These are phyloP conservation scores for Suillus ampliporus DNA, from an alignment of 768 basidiomycete species.

Conservation along the genomic window DNA sequence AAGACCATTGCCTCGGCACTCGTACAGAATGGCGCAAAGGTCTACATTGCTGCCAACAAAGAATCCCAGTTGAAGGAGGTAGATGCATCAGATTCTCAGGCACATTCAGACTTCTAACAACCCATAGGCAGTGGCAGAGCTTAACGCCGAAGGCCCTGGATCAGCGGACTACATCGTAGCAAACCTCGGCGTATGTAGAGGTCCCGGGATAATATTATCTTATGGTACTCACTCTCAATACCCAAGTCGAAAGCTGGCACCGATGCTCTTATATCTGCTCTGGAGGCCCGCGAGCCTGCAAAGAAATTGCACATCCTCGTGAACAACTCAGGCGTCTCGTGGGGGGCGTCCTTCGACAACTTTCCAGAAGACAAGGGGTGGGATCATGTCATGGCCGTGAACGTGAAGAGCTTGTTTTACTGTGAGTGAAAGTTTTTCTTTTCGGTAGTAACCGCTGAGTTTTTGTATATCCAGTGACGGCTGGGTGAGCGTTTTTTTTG, in stretches of 20 bases:
- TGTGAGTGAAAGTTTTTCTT: constrained; percentile 47
- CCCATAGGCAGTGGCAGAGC: constrained; percentile 54
- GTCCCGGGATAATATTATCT: background rate
- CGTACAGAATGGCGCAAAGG: constrained; percentile 84
- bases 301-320: constrained; percentile 80
- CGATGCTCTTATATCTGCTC: constrained; percentile 67
- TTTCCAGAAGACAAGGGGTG: constrained; percentile 85
- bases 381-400: constrained; percentile 83
- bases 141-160: constrained; percentile 66
- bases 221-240: constrained; percentile 2
- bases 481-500: constrained; percentile 36
- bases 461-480: constrained; percentile 44
- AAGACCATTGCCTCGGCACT: constrained; percentile 84
- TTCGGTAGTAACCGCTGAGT: constrained; percentile 9
- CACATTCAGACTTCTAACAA: background rate
- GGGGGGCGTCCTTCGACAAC: constrained; percentile 73
- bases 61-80: constrained; percentile 80
- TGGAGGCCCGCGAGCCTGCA: constrained; percentile 64
- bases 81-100: constrained; percentile 16
- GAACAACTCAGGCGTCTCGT: constrained; percentile 83
- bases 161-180: constrained; percentile 76
- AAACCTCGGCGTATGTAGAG: constrained; percentile 65
- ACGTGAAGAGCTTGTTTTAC: constrained; percentile 88
- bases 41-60: constrained; percentile 89
- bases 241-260: constrained; percentile 78